phyloP scores from a whole-genome alignment of 1,139 yeast genomes.

The Diutina siamensis region DNA sequence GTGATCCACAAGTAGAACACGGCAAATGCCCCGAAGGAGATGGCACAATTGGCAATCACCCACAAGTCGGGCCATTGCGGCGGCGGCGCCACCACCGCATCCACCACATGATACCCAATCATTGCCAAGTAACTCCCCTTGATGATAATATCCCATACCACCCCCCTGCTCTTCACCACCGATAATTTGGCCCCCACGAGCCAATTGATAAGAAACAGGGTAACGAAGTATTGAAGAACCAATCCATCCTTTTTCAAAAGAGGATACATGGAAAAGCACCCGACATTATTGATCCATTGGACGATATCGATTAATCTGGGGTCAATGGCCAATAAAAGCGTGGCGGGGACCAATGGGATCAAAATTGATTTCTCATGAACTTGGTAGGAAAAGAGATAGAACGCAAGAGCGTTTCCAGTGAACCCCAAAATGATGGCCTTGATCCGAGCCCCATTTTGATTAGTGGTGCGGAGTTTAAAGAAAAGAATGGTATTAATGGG shows the following conservation, averaged over 20 bases:
- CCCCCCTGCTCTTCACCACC: conserved; percentile 46
- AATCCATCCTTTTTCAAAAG: conserved; percentile 67
- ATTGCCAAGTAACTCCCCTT: conserved; percentile 36
- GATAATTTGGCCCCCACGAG: conserved; percentile 44
- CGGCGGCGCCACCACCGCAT: conserved; percentile 43
- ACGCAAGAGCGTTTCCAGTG: conserved; percentile 77
- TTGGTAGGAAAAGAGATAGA: conserved; percentile 83
- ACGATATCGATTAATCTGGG: conserved; percentile 56
- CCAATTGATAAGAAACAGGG: conserved; percentile 69
- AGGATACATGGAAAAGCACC: conserved; percentile 83
- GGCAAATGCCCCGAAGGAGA: conserved; percentile 67
- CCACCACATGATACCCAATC: conserved; percentile 41
- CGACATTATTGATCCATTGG: conserved; percentile 80
- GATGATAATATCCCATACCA: conserved; percentile 22
- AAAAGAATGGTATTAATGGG: conserved; percentile 31
- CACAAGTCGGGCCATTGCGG: conserved; percentile 67
- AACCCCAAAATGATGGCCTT: conserved; percentile 48
- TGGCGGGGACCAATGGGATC: conserved; percentile 77
- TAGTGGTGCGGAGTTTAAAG: conserved; percentile 9
- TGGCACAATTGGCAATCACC: conserved; percentile 62
- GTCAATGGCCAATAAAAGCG: conserved; percentile 49
- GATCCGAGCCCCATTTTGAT: conserved; percentile 7
- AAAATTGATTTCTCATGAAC: conserved; percentile 88
- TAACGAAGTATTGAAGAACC: conserved; percentile 55
- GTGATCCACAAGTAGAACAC: conserved; percentile 68